Conservation (phyloP, 2,329 filamentous ascomycete species). For the Phialophora chinensis region DNA sequence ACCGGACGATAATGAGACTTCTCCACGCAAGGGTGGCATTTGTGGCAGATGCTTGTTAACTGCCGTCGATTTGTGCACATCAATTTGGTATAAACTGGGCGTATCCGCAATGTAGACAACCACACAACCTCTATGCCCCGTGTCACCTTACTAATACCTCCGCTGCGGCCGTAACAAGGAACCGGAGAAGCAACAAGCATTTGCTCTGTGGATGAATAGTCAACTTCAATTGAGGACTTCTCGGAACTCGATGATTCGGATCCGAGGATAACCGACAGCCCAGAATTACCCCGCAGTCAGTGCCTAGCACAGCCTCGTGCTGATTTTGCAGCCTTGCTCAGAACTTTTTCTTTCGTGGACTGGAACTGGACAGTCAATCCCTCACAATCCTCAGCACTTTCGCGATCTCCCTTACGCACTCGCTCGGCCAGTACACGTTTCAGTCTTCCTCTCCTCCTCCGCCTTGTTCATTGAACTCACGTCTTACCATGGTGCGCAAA, state of each 20-base stretch:
- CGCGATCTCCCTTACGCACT: not conserved
- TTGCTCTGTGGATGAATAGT: not conserved
- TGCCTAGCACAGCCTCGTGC: not conserved
- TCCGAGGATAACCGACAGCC: not conserved
- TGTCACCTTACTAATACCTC: not conserved
- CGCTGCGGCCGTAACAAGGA: not conserved
- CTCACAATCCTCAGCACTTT: not conserved
- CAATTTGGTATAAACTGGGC: not conserved
- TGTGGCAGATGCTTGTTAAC: not conserved
- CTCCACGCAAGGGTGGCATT: not conserved
- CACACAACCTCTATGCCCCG: not conserved
- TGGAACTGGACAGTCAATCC: not conserved
- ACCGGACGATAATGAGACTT: not conserved
- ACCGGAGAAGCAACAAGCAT: not conserved
- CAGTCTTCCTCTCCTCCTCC: not conserved
- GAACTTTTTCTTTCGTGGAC: not conserved
- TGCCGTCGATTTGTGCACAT: not conserved
- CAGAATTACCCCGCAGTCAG: not conserved
- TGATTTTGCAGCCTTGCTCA: not conserved
- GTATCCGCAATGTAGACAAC: not conserved
- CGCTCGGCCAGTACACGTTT: not conserved
- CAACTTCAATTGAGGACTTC: not conserved
- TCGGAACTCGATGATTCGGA: not conserved
- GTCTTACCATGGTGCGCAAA: constrained; percentile 79
- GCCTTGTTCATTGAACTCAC: not conserved